Conservation (phyloP, 169 alveolate genomes). For the Eimeria maxima region DNA sequence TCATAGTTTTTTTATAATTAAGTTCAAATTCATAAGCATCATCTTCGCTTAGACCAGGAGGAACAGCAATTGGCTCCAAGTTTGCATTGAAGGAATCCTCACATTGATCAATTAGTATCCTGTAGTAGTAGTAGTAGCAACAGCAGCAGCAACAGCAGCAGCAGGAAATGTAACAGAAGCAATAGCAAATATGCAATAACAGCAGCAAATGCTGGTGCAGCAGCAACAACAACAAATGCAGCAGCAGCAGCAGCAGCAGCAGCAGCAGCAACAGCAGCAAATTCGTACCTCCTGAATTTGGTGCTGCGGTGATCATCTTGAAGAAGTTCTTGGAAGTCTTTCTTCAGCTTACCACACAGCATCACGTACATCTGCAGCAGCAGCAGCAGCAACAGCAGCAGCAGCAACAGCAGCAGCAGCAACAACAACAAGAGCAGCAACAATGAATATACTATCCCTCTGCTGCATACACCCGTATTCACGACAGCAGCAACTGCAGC, state of each 20-base stretch:
- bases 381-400: slow-evolving; percentile 47
- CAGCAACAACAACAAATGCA: too few species aligned
- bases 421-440: not conserved
- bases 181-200: not conserved
- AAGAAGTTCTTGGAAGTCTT: slow-evolving; percentile 84
- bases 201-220: too few species aligned
- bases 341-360: slow-evolving; percentile 85
- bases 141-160: slow-evolving; percentile 27
- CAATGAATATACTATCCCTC: too few species aligned
- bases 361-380: slow-evolving; percentile 61
- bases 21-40: slow-evolving; percentile 87
- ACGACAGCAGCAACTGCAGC: too few species aligned
- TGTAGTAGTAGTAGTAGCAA: slow-evolving; percentile 12
- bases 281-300: slow-evolving; percentile 64
- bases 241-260: not conserved
- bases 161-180: not conserved
- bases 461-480: not conserved
- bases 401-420: slow-evolving; percentile 26
- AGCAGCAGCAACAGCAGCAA: not conserved
- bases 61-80: slow-evolving; percentile 85
- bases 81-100: slow-evolving; percentile 87
- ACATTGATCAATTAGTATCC: slow-evolving; percentile 86
- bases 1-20: slow-evolving; percentile 86
- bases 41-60: slow-evolving; percentile 85
- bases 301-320: slow-evolving; percentile 83